phyloP scores from a whole-genome alignment of 1,284 basidiomycete genomes.

The Sporisorium scitamineum region DNA sequence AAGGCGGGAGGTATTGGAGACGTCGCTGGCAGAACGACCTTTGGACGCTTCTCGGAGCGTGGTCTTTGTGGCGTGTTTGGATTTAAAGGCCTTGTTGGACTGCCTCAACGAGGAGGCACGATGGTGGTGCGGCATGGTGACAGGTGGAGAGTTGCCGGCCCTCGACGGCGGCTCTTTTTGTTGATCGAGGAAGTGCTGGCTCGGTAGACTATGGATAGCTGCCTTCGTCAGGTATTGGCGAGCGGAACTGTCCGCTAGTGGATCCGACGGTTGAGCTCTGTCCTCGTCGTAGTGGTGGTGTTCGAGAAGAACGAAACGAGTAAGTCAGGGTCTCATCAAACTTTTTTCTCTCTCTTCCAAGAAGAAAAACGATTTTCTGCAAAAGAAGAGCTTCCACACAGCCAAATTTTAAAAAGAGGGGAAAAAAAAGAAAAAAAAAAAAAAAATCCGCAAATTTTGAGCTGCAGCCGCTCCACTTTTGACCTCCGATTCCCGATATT shows the following conservation, averaged over 20 bases:
- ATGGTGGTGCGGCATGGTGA: slow-evolving; percentile 57
- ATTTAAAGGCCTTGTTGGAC: slow-evolving; percentile 67
- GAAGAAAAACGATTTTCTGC: not conserved
- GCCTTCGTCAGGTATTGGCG: not conserved
- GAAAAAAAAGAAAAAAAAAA: not conserved
- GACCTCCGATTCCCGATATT: slow-evolving; percentile 17
- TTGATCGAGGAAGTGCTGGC: not conserved
- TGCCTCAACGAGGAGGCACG: slow-evolving; percentile 61
- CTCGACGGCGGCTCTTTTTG: not conserved
- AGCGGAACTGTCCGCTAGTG: not conserved
- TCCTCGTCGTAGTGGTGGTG: not conserved
- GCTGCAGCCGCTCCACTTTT: slow-evolving; percentile 11
- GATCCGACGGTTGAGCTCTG: too few relatives aligned
- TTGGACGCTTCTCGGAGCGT: slow-evolving; percentile 57
- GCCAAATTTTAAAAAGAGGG: not conserved
- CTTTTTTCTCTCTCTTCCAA: not conserved
- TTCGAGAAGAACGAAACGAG: not conserved
- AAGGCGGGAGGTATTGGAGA: slow-evolving; percentile 29
- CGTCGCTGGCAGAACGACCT: slow-evolving; percentile 45
- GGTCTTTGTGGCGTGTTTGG: slow-evolving; percentile 65
- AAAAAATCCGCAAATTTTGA: slow-evolving; percentile 11
- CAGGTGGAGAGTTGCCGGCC: not conserved
- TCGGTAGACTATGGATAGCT: not conserved
- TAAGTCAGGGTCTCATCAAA: slow-evolving; percentile 3
- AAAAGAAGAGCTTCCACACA: not conserved